Evolutionary conservation across 1,139 yeast species (phyloP), one percentile per base, ranked within the genome.

Genomic region (Chernovozyma sophiae-reginae): DNA sequence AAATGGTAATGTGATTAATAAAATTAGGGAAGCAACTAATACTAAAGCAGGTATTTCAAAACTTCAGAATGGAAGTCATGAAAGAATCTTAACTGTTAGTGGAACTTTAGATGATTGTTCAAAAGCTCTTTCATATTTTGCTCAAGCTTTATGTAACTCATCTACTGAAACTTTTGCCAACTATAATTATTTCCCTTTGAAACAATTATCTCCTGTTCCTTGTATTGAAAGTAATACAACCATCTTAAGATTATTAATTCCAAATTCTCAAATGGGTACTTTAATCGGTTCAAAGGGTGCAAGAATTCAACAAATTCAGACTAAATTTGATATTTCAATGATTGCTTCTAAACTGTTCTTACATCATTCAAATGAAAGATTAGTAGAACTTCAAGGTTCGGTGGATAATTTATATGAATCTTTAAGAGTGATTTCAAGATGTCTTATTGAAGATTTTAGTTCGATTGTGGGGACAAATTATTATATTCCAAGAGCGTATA

Each of bases 21-120:
- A 78, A 25, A 79, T 89, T 37, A 73, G 96, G 47, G 89, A 79
- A 34, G 77, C 75, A 44, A 86, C 94, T 30, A 77, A 77, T 40
- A 90, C 92, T 43, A 86, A 84, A 57, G 96, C 96, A 4, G 96
- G 95, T 17, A 89, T 89, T 35, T 83, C 95, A 22, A 84, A 84
- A 51, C 81, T 86, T 33, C 79, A 81, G 32, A 81, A 81, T 15
- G 95, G 95, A 13, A 81, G 90, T 37, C 83, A 84, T 35, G 96
- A 89, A 55, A 73, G 97, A 45, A 85, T 89, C 39, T 68, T 89
- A 43, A 84, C 95, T 1, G 83, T 87, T 27, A 73, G 84, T 32
- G 97, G 97, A 19, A 70, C 81, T n/a, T 69, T 86, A 33, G 85
- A 80, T 40, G 77, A 82, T 38, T 80, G 86, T 34, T 77, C 95